A percentile compares a stretch with the other conserved stretches of the same genome.
phyloP scores from a whole-genome alignment of 768 basidiomycete genomes.

The Auriculariales sp. region DNA sequence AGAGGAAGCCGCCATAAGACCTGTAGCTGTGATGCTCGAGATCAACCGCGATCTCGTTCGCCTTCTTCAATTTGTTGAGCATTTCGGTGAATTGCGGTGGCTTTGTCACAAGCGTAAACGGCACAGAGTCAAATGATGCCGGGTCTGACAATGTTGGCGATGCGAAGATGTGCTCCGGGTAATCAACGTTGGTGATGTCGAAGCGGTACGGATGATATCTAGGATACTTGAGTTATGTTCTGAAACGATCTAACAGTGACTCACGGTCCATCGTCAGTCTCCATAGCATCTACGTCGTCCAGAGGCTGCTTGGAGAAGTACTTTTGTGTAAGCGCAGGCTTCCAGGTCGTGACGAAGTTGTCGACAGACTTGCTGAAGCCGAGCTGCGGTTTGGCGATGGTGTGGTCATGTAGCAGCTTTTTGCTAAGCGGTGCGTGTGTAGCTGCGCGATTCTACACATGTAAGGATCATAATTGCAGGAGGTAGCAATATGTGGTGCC shows the following conservation, averaged over 20 bases:
- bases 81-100: constrained; percentile 39
- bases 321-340: constrained; percentile 58
- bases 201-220: constrained; percentile 65
- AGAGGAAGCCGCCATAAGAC: constrained; percentile 75
- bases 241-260: no score
- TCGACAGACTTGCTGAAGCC: constrained; percentile 45
- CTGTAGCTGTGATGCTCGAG: constrained; percentile 88
- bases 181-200: constrained; percentile 62
- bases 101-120: constrained; percentile 60
- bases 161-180: constrained; percentile 55
- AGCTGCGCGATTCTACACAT: background rate
- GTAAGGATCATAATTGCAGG: background rate
- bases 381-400: constrained; percentile 62
- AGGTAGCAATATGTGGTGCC: constrained; percentile 14
- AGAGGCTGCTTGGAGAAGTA: constrained; percentile 38
- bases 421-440: background rate
- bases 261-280: constrained; percentile 7
- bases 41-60: constrained; percentile 81
- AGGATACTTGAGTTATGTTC: no score
- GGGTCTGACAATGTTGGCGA: constrained; percentile 34
- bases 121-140: constrained; percentile 42
- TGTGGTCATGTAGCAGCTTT: constrained; percentile 3
- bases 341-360: constrained; percentile 47
- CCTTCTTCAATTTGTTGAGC: constrained; percentile 48
- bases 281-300: constrained; percentile 16